Evolutionary conservation across 768 basidiomycete species (phyloP).

Genomic region (Suillus tomentosus): DNA sequence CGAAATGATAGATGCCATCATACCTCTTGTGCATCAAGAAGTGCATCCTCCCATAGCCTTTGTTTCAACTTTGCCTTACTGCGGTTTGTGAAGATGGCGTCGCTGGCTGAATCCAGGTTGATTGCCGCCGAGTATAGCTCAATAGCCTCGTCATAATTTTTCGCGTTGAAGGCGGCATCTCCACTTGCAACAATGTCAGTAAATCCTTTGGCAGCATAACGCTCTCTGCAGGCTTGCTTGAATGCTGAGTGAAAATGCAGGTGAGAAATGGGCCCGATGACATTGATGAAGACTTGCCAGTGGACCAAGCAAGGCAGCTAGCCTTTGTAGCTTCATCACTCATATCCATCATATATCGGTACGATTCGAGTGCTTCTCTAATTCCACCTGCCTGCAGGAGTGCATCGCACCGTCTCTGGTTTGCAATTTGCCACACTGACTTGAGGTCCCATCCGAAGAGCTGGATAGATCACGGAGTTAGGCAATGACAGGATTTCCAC

Average conservation of each 20-base stretch:
- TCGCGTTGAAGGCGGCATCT: neutral
- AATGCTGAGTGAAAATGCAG: neutral
- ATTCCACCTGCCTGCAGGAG: neutral
- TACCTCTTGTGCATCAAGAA: neutral
- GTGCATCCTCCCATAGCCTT: neutral
- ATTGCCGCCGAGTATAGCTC: neutral
- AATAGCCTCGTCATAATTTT: neutral
- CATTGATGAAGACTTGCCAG: neutral
- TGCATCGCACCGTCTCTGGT: neutral
- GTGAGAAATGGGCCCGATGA: neutral
- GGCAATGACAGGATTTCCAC: no score
- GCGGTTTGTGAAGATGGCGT: neutral
- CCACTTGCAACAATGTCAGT: neutral
- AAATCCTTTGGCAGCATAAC: neutral
- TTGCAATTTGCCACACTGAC: neutral
- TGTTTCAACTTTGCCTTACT: neutral
- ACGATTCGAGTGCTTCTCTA: neutral
- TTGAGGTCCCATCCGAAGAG: neutral
- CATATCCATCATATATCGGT: neutral
- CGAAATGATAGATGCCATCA: neutral
- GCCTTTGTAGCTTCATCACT: neutral
- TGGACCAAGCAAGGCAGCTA: neutral
- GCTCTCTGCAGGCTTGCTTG: neutral
- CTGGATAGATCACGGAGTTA: neutral
- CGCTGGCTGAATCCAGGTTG: neutral